Evolutionary conservation across 208 protist genomes (phyloP), one percentile per base, ranked within the genome.

Genomic region (Leishmania gerbilli): DNA sequence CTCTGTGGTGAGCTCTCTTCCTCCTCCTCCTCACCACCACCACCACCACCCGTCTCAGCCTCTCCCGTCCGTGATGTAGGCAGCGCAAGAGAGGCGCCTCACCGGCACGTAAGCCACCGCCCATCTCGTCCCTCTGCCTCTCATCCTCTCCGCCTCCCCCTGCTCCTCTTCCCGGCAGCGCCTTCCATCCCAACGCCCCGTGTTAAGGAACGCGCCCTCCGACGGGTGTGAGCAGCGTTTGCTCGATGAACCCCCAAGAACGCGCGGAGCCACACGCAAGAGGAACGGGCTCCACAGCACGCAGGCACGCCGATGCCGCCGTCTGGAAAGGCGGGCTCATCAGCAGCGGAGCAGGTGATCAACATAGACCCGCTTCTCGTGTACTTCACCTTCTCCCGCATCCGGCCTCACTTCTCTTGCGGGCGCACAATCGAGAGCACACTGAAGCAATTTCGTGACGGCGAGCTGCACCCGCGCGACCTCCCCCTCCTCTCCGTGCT

Each of bases 331-430:
- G 45, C 19, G 24, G 27, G 74, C 53, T 5, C 55, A 69, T 77
- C 77, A 21, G 65, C 64, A 34, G 55, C 45, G 19, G 68, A 88
- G 81, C 74, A 79, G 68, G 55, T 87, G 65, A 75, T 88, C 11
- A 84, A 90, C 51, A 31, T 96, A 4, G 92, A 96, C 72, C 93
- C 93, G 6, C 45, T 77, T 0, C 45, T 80, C 55, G 90, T 98
- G 34, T 94, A 96, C 83, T 98, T 98, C 85, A 98, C 95, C 34
- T 96, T 95, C 80, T 96, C 93, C 5, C 89, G 92, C 49, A 96
- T 98, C 51, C 86, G 93, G 34, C 90, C 91, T 0, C 72, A 75
- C 34, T 98, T 97, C 76, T 96, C 92, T 53, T 98, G 95, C 76
- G 95, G 95, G 1, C 90, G 95, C 51, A 88, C 87, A 34, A 95